Base-by-base conservation (phyloP, 805 yeast genomes). In the Yarrowia sp. region DNA sequence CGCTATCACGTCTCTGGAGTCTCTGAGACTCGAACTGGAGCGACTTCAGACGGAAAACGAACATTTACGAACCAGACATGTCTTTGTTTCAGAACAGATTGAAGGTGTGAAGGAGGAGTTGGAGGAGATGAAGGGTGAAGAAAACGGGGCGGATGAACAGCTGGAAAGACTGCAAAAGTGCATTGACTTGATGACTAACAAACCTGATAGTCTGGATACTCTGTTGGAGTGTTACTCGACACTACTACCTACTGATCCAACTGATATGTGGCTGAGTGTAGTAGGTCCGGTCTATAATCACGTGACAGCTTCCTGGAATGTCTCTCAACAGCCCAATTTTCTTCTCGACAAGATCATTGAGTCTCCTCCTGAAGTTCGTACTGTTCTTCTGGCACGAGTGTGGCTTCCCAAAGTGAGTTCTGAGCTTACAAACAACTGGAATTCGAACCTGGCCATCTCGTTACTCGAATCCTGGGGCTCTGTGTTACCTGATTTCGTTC, bases 401-500 rank as follows among this genome's bases (percentile, higher is more conserved):
- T 82, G 84, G 83, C 71, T 75, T 3, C 79, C 81, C 0, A 77
- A 76, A 22, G 72, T 82, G 5, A 68, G 73, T 1, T 43, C 72
- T 0, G 74, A 74, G 12, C 74, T 83, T 12, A 58, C 64, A 11
- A 61, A 72, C 9, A 72, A 75, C 8, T 84, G 87, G 86, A 71
- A 78, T 9, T 83, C 86, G 0, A 78, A 79, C 56, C 67, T 81
- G 12, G 82, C 80, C 0, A 74, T 84, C 8, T 73, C 79, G 0
- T 68, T 82, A 2, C 64, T 84, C 0, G 75, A 83, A 19, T 81
- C 79, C 22, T 83, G 85, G 87, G 76, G 74, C 32, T 75, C 73
- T 0, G 70, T 83, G 1, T 66, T 84, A 2, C 80, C 83, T 2
- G 58, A 59, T 0, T 67, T 70, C 4, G 72, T 77, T 1, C 72